Conservation (phyloP, 768 basidiomycete species). For the Amanita polypyramis region DNA sequence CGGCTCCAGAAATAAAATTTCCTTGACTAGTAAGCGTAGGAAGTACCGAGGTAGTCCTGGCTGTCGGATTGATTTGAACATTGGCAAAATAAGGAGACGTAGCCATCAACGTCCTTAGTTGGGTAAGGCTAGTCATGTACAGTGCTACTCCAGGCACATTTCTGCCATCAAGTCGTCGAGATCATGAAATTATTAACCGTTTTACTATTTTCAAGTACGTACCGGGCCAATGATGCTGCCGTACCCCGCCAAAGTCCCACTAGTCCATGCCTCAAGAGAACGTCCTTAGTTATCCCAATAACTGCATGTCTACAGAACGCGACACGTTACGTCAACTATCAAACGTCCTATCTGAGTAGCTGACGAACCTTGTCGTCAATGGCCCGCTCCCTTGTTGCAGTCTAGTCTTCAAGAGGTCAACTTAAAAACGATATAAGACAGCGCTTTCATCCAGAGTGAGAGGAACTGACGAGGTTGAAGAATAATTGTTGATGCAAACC, state of each 20-base stretch:
- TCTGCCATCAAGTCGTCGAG: conserved; percentile 25
- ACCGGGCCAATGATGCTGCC: conserved; percentile 67
- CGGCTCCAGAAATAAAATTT: conserved; percentile 80
- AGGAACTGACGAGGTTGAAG: conserved; percentile 64
- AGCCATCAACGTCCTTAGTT: conserved; percentile 71
- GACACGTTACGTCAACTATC: neutral
- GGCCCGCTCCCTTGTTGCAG: conserved; percentile 69
- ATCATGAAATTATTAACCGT: neutral
- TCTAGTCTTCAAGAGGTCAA: conserved; percentile 89
- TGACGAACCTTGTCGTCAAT: conserved; percentile 23
- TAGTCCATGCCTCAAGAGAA: conserved; percentile 55
- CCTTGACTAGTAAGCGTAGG: conserved; percentile 67
- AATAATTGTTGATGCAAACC: conserved; percentile 61
- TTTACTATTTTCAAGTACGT: conserved; percentile 6
- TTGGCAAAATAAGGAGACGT: conserved; percentile 57
- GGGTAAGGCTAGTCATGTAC: conserved; percentile 82
- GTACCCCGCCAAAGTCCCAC: conserved; percentile 86
- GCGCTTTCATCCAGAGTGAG: neutral
- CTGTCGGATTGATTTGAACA: conserved; percentile 14
- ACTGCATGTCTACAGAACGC: conserved; percentile 26
- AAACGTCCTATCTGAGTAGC: too few relatives aligned
- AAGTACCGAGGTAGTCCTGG: conserved; percentile 37
- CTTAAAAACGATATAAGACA: conserved; percentile 22
- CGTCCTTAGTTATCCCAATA: conserved; percentile 38
- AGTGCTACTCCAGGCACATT: conserved; percentile 91